Conservation (phyloP, 495 filamentous ascomycete species). For the Aspergillus egyptiacus region DNA sequence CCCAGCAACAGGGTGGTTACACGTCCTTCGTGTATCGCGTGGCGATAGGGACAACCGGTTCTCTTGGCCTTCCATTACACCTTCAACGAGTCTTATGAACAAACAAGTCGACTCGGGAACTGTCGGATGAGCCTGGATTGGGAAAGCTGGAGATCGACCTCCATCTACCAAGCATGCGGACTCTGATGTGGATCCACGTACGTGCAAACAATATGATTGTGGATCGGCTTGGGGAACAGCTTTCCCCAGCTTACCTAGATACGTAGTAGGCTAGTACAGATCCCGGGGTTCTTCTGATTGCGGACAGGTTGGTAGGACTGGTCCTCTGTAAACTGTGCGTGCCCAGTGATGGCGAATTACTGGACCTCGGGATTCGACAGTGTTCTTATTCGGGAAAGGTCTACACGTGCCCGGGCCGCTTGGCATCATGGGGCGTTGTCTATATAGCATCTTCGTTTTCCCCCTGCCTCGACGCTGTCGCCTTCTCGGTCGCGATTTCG, state of each 20-base stretch:
- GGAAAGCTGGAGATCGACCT: too few species aligned
- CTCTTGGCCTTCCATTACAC: too few species aligned
- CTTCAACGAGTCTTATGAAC: too few species aligned
- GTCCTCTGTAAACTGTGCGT: neutral
- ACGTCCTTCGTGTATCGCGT: too few species aligned
- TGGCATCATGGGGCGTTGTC: constrained; percentile 4
- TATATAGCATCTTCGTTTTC: constrained; percentile 6
- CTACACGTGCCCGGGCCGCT: neutral
- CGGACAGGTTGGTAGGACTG: too few species aligned
- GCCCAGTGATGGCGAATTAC: constrained; percentile 1
- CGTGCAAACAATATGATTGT: too few species aligned
- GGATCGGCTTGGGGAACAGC: too few species aligned
- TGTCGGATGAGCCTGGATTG: too few species aligned
- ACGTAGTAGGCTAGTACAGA: neutral
- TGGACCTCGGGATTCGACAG: neutral
- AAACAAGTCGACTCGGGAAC: too few species aligned
- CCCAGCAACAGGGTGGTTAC: neutral
- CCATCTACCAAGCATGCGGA: too few species aligned
- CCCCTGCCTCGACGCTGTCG: neutral
- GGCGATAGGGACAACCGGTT: too few species aligned
- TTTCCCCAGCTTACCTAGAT: neutral
- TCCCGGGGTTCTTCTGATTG: too few species aligned
- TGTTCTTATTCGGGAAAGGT: constrained; percentile 6
- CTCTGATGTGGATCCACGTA: neutral
- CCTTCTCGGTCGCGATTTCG: neutral